These are phyloP conservation scores for Marasmius fiardii DNA, from an alignment of 1,284 basidiomycete species.

Conservation along the genomic window DNA sequence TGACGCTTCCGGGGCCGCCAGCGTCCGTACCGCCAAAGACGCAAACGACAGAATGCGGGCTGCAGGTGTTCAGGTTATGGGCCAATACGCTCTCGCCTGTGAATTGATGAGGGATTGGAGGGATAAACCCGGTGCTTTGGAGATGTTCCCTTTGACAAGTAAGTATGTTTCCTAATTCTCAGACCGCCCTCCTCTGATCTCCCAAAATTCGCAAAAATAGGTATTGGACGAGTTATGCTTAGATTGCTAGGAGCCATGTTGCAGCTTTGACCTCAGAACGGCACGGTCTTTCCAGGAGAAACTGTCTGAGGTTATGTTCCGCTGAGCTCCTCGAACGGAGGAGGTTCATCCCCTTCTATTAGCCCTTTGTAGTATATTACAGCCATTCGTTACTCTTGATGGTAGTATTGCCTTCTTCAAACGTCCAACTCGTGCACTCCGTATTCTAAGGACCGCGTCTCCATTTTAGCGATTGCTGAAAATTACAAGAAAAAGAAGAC, in stretches of 20 bases:
- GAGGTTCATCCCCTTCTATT: no score
- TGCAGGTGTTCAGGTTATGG: slow-evolving; percentile 39
- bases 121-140: slow-evolving; percentile 33
- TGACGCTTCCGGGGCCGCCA: slow-evolving; percentile 41
- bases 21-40: slow-evolving; percentile 33
- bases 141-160: slow-evolving; percentile 42
- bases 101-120: slow-evolving; percentile 48
- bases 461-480: background rate
- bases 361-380: no score
- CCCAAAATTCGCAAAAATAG: background rate
- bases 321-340: no score
- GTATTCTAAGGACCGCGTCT: slow-evolving; percentile 1
- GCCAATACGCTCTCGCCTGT: slow-evolving; percentile 34
- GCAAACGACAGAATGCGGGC: slow-evolving; percentile 43
- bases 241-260: background rate
- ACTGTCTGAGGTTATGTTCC: background rate
- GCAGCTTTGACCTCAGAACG: background rate
- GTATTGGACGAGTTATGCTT: background rate
- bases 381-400: no score
- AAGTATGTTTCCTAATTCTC: slow-evolving; percentile 15
- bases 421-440: slow-evolving; percentile 12
- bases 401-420: slow-evolving; percentile 2
- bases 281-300: background rate
- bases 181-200: no score
- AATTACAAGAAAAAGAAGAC: slow-evolving; percentile 7